Evolutionary conservation across 73 alveolate genomes (phyloP), one percentile per base, ranked within the genome.

Genomic region (Breviolum minutum): DNA sequence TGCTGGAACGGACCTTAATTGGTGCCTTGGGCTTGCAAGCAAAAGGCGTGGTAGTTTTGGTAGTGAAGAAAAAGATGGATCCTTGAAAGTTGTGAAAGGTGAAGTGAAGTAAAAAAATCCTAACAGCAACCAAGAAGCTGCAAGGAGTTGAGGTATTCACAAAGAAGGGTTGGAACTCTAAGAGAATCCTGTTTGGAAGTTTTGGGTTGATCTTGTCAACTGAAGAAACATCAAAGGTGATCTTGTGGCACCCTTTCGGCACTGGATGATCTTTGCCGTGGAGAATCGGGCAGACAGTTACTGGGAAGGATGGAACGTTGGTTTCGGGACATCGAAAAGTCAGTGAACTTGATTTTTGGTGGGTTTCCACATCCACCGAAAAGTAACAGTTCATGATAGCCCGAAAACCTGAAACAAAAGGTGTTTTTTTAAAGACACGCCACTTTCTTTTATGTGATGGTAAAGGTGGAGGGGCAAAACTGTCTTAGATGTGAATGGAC

Each of bases 251-350:
- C 96, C 96, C 8, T 71, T 90, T 70, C 96, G 96, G 29, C 96
- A 90, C 74, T 90, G 96, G 96, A 90, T 90, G 96, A 90, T 90
- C 87, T 90, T 40, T 19, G 87, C 87, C 1, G 96, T 90, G 76
- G 96, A 90, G 87, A 90, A 71, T 30, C 87, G 87, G 27, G 27
- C 68, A 9, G 96, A 90, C 71, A 90, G 95, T 20, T 27, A 54
- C 81, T 9, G 81, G 86, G 85, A 9, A 0, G 8, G 22, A 30
- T 30, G 20, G 62, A 62, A 32, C 10, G 63, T 22, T 40, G 63
- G 54, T 63, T 7, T 22, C 24, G 87, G 87, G 12, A 30, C 1
- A 14, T 77, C 87, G 5, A 6, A 6, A 40, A 40, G 54, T 40
- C 80, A 10, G 26, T 7, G 8, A 24, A 7, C 26, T 70, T 27